Base-by-base conservation (phyloP, 164 flowering plant species). In the Cinnamomum micranthum region DNA sequence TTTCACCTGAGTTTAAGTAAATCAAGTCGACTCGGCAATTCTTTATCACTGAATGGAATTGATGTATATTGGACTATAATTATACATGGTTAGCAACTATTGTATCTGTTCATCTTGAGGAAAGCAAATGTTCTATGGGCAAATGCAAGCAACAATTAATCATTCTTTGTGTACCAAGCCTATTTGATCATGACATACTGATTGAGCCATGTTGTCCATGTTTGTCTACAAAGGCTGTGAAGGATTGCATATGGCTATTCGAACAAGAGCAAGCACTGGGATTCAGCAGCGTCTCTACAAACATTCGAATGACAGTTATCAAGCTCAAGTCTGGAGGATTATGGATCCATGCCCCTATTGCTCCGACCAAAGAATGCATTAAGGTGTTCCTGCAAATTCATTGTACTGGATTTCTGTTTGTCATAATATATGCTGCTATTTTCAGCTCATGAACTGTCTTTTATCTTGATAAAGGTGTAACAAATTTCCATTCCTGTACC, bases 271-370 rank as follows among this genome's bases (percentile, higher is more conserved):
- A 95, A 81, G 98, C 98, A 19, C 78, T 93, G 63, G 99, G 97
- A 41, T 95, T 95, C 86, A 95, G 99, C 87, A 95, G 97, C 50
- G 95, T 95, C 68, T 90, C 97, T 17, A 91, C 98, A 73, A 95
- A 95, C 83, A 95, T 86, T 20, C 78, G 99, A 47, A 95, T 95
- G 99, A 93, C 98, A 7, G 95, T 90, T 65, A 91, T 95, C 88
- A 95, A 95, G 84, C 97, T 93, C 74, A 93, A 91, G 82, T 92
- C 99, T 51, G 99, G 99, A 71, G 98, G 98, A 59, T 78, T 95
- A 77, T 95, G 97, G 97, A 85, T 95, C 74, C 99, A 95, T 84
- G 98, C 98, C 11, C 97, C 98, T n/a, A 92, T 93, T 77, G 99
- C 99, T 80, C 99, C 98, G 35, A 95, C 98, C 71, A 83, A 91